Conservation (phyloP, 2,329 filamentous ascomycete genomes). For the Sporothrix curviconia region DNA sequence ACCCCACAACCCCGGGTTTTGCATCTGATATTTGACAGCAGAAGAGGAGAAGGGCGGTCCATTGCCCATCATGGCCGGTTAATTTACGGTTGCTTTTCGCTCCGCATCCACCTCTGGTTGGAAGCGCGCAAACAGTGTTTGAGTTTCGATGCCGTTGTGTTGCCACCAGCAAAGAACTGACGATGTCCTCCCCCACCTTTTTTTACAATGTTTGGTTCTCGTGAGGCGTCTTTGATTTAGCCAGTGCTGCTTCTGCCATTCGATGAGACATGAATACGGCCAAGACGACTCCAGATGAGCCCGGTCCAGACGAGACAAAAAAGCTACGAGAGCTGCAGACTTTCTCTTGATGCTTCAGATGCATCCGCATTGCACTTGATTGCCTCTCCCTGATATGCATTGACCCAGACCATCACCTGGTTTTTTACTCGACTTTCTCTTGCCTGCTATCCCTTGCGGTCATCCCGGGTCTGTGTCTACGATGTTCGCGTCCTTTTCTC, state of each 20-base stretch:
- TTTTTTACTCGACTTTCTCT: too few relatives aligned
- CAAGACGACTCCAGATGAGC: not conserved
- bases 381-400: not conserved
- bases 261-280: not conserved
- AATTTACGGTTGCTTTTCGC: too few relatives aligned
- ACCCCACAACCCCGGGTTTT: conserved; percentile 1
- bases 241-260: not conserved
- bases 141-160: not conserved
- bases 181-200: too few relatives aligned
- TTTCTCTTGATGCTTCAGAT: not conserved
- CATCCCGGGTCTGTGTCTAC: not conserved
- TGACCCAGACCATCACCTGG: not conserved
- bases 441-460: not conserved
- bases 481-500: not conserved
- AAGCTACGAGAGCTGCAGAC: not conserved
- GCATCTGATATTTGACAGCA: not conserved
- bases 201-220: not conserved
- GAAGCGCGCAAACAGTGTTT: not conserved
- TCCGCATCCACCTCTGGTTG: too few relatives aligned
- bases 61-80: too few relatives aligned
- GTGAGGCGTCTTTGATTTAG: not conserved
- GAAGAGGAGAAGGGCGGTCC: too few relatives aligned
- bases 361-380: not conserved
- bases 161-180: not conserved
- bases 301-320: not conserved